phyloP scores from a whole-genome alignment of 768 basidiomycete species.

The Tulasnella calospora region DNA sequence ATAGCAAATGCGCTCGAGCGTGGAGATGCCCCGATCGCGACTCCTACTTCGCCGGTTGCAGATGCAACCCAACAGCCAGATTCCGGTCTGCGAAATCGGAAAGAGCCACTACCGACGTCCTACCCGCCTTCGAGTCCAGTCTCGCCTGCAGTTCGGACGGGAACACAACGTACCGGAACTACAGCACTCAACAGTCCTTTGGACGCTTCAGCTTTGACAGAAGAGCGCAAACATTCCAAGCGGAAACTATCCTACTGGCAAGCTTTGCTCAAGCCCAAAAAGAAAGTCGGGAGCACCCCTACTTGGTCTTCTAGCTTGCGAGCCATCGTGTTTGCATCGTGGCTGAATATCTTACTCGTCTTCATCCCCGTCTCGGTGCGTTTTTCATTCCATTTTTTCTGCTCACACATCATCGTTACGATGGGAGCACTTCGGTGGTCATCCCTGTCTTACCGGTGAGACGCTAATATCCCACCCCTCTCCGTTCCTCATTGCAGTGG shows the following conservation, averaged over 20 bases:
- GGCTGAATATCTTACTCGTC: conserved; percentile 63
- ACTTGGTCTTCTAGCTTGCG: conserved; percentile 45
- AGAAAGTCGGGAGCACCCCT: conserved; percentile 45
- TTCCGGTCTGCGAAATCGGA: neutral
- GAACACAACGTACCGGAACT: neutral
- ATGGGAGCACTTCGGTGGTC: neutral
- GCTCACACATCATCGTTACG: neutral
- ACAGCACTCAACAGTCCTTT: conserved; percentile 18
- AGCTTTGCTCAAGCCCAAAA: conserved; percentile 28
- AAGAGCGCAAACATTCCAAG: neutral
- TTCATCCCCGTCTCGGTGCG: conserved; percentile 68
- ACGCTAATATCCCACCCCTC: neutral
- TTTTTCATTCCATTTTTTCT: neutral
- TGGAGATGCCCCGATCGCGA: neutral
- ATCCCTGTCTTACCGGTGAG: neutral
- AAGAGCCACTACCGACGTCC: neutral
- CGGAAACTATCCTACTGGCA: conserved; percentile 8
- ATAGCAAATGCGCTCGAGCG: neutral
- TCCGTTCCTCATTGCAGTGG: conserved; percentile 48
- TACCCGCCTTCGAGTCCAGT: neutral
- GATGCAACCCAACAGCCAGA: neutral
- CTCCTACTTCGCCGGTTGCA: neutral
- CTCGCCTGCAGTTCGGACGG: neutral
- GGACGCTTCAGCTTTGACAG: conserved; percentile 15
- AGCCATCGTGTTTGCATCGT: conserved; percentile 54